These are phyloP conservation scores for Pleurotus eryngii DNA, from an alignment of 768 basidiomycete species.

Conservation along the genomic window DNA sequence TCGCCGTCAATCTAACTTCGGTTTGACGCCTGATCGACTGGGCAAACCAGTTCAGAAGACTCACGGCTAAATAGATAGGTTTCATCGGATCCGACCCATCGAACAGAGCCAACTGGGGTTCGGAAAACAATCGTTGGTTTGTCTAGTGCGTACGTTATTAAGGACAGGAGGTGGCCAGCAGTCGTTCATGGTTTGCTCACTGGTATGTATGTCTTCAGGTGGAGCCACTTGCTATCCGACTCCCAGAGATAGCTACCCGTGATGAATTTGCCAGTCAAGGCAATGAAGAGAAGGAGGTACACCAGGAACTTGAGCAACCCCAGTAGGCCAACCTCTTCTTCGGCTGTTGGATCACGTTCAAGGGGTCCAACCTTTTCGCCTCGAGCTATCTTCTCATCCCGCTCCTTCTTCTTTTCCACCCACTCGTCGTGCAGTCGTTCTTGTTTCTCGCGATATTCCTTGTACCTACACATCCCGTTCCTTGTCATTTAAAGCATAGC, in stretches of 20 bases:
- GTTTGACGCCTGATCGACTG: neutral
- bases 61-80: constrained; percentile 84
- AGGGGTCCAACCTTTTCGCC: constrained; percentile 73
- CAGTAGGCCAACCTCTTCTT: constrained; percentile 60
- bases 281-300: constrained; percentile 46
- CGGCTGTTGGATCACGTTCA: constrained; percentile 69
- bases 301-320: constrained; percentile 71
- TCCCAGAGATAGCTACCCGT: constrained; percentile 90
- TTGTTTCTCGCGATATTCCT: constrained; percentile 61
- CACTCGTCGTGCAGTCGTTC: constrained; percentile 60
- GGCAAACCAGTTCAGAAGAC: constrained; percentile 23
- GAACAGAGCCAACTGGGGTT: constrained; percentile 57
- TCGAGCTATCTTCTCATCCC: constrained; percentile 67
- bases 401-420: constrained; percentile 67
- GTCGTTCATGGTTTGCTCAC: constrained; percentile 33
- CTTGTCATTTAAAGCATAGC: constrained; percentile 11
- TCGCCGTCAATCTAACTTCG: constrained; percentile 76
- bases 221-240: constrained; percentile 60
- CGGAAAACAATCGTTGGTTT: constrained; percentile 72
- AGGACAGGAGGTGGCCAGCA: neutral
- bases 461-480: constrained; percentile 43
- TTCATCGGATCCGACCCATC: constrained; percentile 64
- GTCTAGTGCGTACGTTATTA: constrained; percentile 29
- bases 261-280: constrained; percentile 76
- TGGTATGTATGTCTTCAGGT: constrained; percentile 61